Conservation (phyloP, 768 basidiomycete genomes). For the Suillus brevipes region DNA sequence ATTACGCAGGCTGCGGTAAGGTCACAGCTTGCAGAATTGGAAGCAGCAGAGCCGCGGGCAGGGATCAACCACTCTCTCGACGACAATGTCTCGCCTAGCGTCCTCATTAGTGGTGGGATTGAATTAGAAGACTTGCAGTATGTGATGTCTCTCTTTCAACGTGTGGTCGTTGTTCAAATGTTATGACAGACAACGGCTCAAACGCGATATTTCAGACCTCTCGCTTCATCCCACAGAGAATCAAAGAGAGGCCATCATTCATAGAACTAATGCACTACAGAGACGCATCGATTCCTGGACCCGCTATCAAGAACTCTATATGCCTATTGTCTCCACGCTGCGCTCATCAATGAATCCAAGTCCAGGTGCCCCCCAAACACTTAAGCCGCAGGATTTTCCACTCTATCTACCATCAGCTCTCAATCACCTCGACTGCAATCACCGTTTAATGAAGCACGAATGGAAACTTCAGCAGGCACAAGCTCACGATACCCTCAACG, state of each 20-base stretch:
- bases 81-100: not conserved
- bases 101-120: not conserved
- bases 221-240: too few relatives aligned
- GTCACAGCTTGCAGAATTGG: not conserved
- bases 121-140: not conserved
- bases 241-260: too few relatives aligned
- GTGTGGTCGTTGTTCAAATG: not conserved
- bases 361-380: too few relatives aligned
- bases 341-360: too few relatives aligned
- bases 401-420: too few relatives aligned
- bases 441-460: too few relatives aligned
- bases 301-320: not conserved
- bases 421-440: too few relatives aligned
- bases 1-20: not conserved
- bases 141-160: not conserved
- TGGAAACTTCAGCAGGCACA: too few relatives aligned
- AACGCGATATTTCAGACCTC: not conserved
- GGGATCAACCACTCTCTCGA: not conserved
- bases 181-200: not conserved
- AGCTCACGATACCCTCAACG: too few relatives aligned
- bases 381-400: too few relatives aligned
- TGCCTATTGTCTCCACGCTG: too few relatives aligned
- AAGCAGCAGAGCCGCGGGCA: not conserved
- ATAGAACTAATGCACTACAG: not conserved
- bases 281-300: not conserved